Evolutionary conservation across 2,329 filamentous ascomycete genomes (phyloP), one percentile per base, ranked within the genome.

Genomic region (Penicillium sp.): DNA sequence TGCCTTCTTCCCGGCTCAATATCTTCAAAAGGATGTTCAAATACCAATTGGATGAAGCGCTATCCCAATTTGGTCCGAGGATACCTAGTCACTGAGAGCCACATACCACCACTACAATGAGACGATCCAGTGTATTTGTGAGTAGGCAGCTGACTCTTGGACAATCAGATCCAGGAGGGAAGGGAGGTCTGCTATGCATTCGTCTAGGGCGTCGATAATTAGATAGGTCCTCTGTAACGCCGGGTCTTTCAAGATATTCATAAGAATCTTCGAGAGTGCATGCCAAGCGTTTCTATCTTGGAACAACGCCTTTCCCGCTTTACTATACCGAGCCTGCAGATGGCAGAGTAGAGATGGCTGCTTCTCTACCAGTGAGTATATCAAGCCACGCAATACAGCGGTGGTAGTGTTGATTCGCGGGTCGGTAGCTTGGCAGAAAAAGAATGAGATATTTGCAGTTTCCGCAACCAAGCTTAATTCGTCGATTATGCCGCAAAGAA

Each of bases 401-500:
- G 44, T 46, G 14, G 44, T 24, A 27, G 26, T 46, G 11, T 46
- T 56, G 24, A 52, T 56, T 31, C 22, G 29, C 24, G 26, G 9
- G 6, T 52, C 49, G 14, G 50, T 52, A n/a, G 39, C 39, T 45
- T 52, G 39, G 42, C 50, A 50, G 24, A 56, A 56, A 19, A 56
- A 56, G 11, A 52, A 52, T 0, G 49, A 48, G 5, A 56, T 46
- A 35, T 47, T 48, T 16, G 54, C 22, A 31, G 7, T 33, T 11
- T 43, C 33, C n/a, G 13, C 24, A 26, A 16, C 8, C 2, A 7
- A 52, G 19, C 8, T 52, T 26, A 52, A 44, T 14, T 52, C 49
- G 3, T 56, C 43, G 26, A 56, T 52, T 22, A 56, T 52, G 29
- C 65, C 57, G 6, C 63, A 64, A 13, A 68, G 13, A 2, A 68